Evolutionary conservation across 345 rosid species (phyloP), one percentile per base, ranked within the genome.

Genomic region (Brassica carinata): DNA sequence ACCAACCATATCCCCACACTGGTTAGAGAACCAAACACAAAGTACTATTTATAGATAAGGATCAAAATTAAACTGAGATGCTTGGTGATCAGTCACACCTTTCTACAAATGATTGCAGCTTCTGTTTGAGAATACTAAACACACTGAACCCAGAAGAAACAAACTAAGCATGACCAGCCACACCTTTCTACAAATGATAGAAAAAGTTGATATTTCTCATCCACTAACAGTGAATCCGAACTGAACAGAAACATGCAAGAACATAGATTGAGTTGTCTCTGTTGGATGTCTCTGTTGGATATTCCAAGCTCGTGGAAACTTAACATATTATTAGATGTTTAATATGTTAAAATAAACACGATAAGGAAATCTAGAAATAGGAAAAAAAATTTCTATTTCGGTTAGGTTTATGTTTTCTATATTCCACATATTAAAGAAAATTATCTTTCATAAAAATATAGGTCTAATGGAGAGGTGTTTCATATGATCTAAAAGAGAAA

Each of bases 1-100:
- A 71, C 99, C 99, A 73, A 96, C 91, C 99, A 96, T 96, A 75
- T 98, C 64, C 98, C 99, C 81, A 96, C 99, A 89, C 93, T 96
- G 33, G 98, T 93, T 18, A 96, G 79, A 57, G 97, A 96, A 73
- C 92, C 99, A 77, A 96, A 96, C 66, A 87, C 67, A 69, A 98
- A 96, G 77, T 59, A 96, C 99, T 96, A 70, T 34, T 17, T 53
- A 61, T 30, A 57, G 19, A 71, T 61, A 10, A 65, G 7, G 67
- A 45, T 30, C 3, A 92, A 89, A 0, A 90, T 72, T 67, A 96
- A 93, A 14, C 84, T 85, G 48, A 96, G 99, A 83, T 96, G 94
- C 27, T 84, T 55, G 6, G 86, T 23, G 26, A 23, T 23, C 26
- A 23, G 26, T 23, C 26, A 2, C 26, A 23, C 26, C 26, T 23